These are phyloP conservation scores for Coprinopsis strossmayeri DNA, from an alignment of 768 basidiomycete species.

Conservation along the genomic window DNA sequence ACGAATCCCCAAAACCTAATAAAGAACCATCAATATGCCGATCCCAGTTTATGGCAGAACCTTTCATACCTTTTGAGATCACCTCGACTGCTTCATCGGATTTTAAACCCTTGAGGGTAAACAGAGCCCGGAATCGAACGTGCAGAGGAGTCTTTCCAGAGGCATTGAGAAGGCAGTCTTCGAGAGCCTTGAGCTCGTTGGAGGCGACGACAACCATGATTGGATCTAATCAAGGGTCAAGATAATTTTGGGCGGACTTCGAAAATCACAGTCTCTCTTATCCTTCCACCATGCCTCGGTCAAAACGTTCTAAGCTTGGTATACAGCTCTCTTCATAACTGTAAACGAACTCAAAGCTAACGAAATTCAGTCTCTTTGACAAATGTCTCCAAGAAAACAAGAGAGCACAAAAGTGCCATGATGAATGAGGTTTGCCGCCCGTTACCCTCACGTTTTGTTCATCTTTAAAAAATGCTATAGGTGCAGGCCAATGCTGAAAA, in stretches of 20 bases:
- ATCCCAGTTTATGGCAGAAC: conserved; percentile 8
- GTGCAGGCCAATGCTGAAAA: conserved; percentile 80
- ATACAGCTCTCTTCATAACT: conserved; percentile 22
- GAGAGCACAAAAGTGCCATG: conserved; percentile 80
- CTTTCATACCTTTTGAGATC: conserved; percentile 67
- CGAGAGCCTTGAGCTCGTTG: conserved; percentile 59
- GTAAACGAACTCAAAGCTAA: conserved; percentile 11
- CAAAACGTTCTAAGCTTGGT: conserved; percentile 88
- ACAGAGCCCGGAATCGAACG: conserved; percentile 84
- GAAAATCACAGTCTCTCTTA: conserved; percentile 22
- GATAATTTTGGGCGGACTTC: conserved; percentile 42
- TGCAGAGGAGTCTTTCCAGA: conserved; percentile 72
- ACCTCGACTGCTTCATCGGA: conserved; percentile 74
- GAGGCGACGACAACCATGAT: conserved; percentile 32
- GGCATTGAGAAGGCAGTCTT: conserved; percentile 72
- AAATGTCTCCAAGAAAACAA: conserved; percentile 90
- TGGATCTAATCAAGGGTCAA: conserved; percentile 13
- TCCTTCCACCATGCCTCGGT: conserved; percentile 66
- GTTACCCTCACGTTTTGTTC: background rate
- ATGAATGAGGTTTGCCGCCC: conserved; percentile 60
- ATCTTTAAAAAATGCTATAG: conserved; percentile 30
- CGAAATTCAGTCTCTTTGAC: conserved; percentile 73
- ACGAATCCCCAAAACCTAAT: conserved; percentile 78
- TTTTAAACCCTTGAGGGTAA: conserved; percentile 83
- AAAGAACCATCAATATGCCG: background rate